Conservation (phyloP, 495 filamentous ascomycete genomes). For the Aspergillus biplanus region DNA sequence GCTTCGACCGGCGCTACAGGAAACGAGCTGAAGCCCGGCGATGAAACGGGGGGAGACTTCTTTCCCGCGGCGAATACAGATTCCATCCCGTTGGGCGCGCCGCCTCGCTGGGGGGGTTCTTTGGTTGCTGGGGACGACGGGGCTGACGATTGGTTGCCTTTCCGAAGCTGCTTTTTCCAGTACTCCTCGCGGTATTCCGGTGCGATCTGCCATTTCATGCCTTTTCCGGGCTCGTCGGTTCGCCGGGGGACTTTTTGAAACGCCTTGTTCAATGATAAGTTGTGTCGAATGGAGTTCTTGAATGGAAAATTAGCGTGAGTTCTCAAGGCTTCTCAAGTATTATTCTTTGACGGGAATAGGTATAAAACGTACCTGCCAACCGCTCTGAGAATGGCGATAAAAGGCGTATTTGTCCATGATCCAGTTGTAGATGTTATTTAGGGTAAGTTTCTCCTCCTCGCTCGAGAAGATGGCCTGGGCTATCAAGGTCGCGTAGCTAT, state of each 20-base stretch:
- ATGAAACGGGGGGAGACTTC: conserved; percentile 57
- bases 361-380: conserved; percentile 77
- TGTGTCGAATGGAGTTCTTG: conserved; percentile 95
- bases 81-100: conserved; percentile 42
- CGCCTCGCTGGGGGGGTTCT: conserved; percentile 36
- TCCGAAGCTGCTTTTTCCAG: conserved; percentile 59
- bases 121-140: conserved; percentile 52
- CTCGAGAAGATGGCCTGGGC: conserved; percentile 90
- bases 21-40: conserved; percentile 52
- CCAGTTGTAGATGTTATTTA: conserved; percentile 88
- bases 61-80: conserved; percentile 48
- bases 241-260: conserved; percentile 90
- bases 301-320: too few relatives aligned
- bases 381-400: conserved; percentile 78
- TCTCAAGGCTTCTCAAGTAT: too few relatives aligned
- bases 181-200: conserved; percentile 78
- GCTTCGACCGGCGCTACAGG: conserved; percentile 52
- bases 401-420: conserved; percentile 89
- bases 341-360: too few relatives aligned
- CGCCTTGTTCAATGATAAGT: conserved; percentile 88
- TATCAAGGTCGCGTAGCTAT: conserved; percentile 96
- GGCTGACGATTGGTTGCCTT: conserved; percentile 50
- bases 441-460: conserved; percentile 80
- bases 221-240: conserved; percentile 95
- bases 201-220: conserved; percentile 96